A percentile compares a stretch with the other conserved stretches of the same genome.
Evolutionary conservation across 2,329 filamentous ascomycete species (phyloP).

Genomic region (Colletotrichum lupini): DNA sequence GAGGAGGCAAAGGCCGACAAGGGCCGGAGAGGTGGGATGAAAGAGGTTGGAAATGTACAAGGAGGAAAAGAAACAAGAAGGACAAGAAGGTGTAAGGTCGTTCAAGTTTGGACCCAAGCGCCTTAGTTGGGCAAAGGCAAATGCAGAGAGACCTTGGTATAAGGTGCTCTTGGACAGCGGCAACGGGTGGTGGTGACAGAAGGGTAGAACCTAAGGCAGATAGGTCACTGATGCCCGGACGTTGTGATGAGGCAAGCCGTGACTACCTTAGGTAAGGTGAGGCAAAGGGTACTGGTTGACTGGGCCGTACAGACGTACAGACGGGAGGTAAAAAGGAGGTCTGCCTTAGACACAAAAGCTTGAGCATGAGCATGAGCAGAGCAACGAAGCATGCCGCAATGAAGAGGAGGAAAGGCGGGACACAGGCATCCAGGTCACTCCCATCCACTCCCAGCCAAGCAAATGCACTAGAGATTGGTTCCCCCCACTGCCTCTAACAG

Average conservation of each 20-base stretch:
- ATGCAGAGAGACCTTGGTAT: background rate
- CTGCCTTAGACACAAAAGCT: background rate
- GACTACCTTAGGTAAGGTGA: background rate
- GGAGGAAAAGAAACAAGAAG: background rate
- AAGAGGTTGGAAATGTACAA: background rate
- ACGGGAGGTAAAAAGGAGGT: slow-evolving; percentile 4
- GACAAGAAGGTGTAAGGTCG: background rate
- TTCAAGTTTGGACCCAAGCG: background rate
- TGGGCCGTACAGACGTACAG: background rate
- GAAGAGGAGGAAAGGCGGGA: background rate
- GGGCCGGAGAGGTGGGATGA: background rate
- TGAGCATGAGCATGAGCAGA: background rate
- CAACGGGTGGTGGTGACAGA: background rate
- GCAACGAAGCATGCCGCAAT: background rate
- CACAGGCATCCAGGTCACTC: background rate
- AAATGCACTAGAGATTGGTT: slow-evolving; percentile 24
- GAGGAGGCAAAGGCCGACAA: slow-evolving; percentile 1
- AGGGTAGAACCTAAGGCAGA: slow-evolving; percentile 8
- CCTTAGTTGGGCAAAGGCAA: background rate
- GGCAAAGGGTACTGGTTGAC: too few species aligned
- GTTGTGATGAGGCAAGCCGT: slow-evolving; percentile 19
- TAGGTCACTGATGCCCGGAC: background rate
- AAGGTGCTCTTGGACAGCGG: background rate
- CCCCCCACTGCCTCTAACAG: slow-evolving; percentile 27
- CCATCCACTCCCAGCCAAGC: background rate